These are phyloP conservation scores for Tephrocybe sp. DNA, from an alignment of 768 basidiomycete species.

Conservation along the genomic window DNA sequence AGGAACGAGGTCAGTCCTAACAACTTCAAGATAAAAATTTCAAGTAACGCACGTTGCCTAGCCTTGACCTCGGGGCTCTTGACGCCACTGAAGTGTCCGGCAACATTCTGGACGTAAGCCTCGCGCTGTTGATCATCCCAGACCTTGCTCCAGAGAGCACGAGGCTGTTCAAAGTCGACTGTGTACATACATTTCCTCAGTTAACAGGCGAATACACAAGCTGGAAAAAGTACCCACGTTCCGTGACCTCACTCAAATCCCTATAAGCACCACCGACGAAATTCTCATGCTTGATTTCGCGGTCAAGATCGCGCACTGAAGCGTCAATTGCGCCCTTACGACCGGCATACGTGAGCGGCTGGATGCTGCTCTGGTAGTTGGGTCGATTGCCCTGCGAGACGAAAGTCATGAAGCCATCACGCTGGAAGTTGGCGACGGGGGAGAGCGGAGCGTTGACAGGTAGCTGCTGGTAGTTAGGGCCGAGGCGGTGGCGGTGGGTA, in stretches of 20 bases:
- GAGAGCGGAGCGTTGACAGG: constrained; percentile 80
- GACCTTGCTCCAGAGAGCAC: constrained; percentile 65
- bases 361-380: constrained; percentile 81
- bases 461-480: constrained; percentile 78
- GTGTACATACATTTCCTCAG: too few relatives aligned
- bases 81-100: constrained; percentile 57
- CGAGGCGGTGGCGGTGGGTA: constrained; percentile 83
- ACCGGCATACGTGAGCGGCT: constrained; percentile 63
- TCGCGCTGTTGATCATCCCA: constrained; percentile 58
- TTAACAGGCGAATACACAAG: neutral
- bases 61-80: constrained; percentile 60
- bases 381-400: constrained; percentile 81
- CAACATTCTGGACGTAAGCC: constrained; percentile 65
- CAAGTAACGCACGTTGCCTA: constrained; percentile 55
- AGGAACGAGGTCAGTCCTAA: neutral
- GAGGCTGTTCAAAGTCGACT: constrained; percentile 88
- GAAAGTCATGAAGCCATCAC: constrained; percentile 69
- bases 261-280: constrained; percentile 70
- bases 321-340: constrained; percentile 45
- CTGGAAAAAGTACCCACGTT: constrained; percentile 51
- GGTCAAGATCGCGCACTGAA: constrained; percentile 36
- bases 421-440: constrained; percentile 88
- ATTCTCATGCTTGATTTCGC: constrained; percentile 59
- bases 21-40: neutral
- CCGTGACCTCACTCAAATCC: constrained; percentile 72